A percentile compares a stretch with the other conserved stretches of the same genome.
These are phyloP conservation scores for Phaeosphaeria sp. DNA, from an alignment of 2,329 filamentous ascomycete species.

Conservation along the genomic window DNA sequence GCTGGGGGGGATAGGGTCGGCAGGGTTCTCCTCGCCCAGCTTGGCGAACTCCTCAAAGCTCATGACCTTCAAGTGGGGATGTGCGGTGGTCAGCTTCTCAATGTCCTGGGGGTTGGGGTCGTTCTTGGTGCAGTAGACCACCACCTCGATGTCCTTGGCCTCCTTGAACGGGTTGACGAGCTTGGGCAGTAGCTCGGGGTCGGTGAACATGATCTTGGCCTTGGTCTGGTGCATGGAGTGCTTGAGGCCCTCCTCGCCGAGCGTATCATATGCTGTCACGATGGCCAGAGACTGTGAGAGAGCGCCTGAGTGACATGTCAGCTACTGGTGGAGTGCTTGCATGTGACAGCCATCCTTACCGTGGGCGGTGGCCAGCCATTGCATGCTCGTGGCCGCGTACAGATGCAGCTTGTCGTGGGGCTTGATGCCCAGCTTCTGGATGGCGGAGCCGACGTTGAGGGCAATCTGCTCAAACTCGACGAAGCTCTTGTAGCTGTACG, in stretches of 20 bases:
- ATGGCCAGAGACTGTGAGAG: slow-evolving; percentile 87
- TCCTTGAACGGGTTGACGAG: slow-evolving; percentile 62
- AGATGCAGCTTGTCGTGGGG: slow-evolving; percentile 75
- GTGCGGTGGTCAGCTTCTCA: slow-evolving; percentile 60
- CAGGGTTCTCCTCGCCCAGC: slow-evolving; percentile 68
- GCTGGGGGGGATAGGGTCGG: slow-evolving; percentile 73
- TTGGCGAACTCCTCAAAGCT: slow-evolving; percentile 21
- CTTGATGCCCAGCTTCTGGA: slow-evolving; percentile 75
- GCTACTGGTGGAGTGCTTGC: background rate
- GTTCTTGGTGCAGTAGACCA: slow-evolving; percentile 65
- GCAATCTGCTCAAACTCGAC: slow-evolving; percentile 76
- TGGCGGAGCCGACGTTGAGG: slow-evolving; percentile 72
- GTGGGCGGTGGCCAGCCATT: slow-evolving; percentile 86
- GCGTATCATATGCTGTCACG: slow-evolving; percentile 93
- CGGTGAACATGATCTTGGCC: slow-evolving; percentile 83
- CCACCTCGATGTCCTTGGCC: slow-evolving; percentile 61
- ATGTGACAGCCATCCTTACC: slow-evolving; percentile 48
- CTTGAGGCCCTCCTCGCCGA: slow-evolving; percentile 82
- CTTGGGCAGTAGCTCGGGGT: slow-evolving; percentile 72
- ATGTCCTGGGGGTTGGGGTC: slow-evolving; percentile 61
- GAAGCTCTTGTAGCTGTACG: slow-evolving; percentile 79
- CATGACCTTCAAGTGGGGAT: slow-evolving; percentile 52
- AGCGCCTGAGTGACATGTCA: slow-evolving; percentile 54
- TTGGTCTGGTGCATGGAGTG: slow-evolving; percentile 85
- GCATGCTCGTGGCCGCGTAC: slow-evolving; percentile 79